phyloP scores from a whole-genome alignment of 306 rosid species.

The Calophaca sinica region DNA sequence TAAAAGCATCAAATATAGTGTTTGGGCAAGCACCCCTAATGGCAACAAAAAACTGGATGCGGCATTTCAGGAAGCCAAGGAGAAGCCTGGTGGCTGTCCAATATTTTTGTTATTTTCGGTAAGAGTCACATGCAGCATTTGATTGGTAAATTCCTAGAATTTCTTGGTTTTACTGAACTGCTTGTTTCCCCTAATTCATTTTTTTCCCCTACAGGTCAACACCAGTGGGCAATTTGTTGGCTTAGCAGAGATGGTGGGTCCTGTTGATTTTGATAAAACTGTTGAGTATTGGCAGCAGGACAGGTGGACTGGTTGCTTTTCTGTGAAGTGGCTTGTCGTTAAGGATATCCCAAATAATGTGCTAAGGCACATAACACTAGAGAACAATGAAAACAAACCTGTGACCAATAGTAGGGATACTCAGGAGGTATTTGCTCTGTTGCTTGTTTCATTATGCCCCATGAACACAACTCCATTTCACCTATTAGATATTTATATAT shows the following conservation, averaged over 20 bases:
- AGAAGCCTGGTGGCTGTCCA: slow-evolving; percentile 56
- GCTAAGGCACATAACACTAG: slow-evolving; percentile 61
- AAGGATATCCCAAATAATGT: slow-evolving; percentile 60
- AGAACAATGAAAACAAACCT: slow-evolving; percentile 65
- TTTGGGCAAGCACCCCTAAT: slow-evolving; percentile 67
- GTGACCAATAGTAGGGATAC: slow-evolving; percentile 68
- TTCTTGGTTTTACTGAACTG: slow-evolving; percentile 16
- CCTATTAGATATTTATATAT: background rate
- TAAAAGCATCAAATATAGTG: slow-evolving; percentile 62
- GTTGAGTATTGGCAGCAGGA: slow-evolving; percentile 64
- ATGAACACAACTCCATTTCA: background rate
- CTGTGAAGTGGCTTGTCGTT: slow-evolving; percentile 63
- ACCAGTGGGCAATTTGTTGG: slow-evolving; percentile 69
- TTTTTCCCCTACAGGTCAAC: slow-evolving; percentile 52
- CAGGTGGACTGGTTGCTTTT: slow-evolving; percentile 70
- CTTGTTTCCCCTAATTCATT: background rate
- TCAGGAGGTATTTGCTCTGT: slow-evolving; percentile 57
- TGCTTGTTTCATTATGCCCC: slow-evolving; percentile 19
- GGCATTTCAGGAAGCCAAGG: slow-evolving; percentile 59
- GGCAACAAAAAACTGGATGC: slow-evolving; percentile 60
- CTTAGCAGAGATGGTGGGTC: slow-evolving; percentile 63
- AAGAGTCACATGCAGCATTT: slow-evolving; percentile 27
- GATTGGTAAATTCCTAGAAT: background rate
- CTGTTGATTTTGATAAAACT: slow-evolving; percentile 55
- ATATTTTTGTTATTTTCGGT: slow-evolving; percentile 63